These are phyloP conservation scores for Aspergillaceae sp. DNA, from an alignment of 2,329 filamentous ascomycete genomes.

Conservation along the genomic window DNA sequence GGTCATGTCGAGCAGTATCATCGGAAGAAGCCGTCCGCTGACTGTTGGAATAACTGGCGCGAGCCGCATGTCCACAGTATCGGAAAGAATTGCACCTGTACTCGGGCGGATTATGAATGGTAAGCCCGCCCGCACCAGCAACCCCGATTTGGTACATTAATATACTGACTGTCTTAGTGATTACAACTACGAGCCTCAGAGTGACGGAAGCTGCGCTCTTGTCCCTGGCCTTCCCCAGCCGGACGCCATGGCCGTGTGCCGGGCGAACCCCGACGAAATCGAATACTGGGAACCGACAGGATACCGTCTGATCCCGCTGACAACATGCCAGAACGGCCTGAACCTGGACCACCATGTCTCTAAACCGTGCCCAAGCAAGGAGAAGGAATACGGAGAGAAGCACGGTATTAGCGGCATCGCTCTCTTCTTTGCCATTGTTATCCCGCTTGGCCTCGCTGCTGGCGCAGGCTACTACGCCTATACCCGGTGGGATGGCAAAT, in stretches of 20 bases:
- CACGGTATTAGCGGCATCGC: constrained; percentile 61
- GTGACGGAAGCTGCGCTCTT: constrained; percentile 66
- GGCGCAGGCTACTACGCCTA: constrained; percentile 77
- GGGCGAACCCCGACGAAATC: constrained; percentile 55
- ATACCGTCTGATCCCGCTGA: constrained; percentile 81
- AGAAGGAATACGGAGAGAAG: constrained; percentile 71
- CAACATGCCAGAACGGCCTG: constrained; percentile 69
- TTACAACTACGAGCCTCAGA: constrained; percentile 81
- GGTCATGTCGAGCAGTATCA: constrained; percentile 84
- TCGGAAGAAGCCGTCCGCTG: constrained; percentile 69
- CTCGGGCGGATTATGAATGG: constrained; percentile 85
- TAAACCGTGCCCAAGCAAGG: constrained; percentile 65
- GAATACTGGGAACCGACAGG: constrained; percentile 81
- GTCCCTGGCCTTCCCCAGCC: constrained; percentile 63
- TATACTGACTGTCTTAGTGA: constrained; percentile 48
- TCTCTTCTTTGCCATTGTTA: constrained; percentile 75
- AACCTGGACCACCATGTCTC: constrained; percentile 62
- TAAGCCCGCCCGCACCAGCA: constrained; percentile 36
- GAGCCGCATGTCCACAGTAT: constrained; percentile 64
- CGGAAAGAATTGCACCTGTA: constrained; percentile 69
- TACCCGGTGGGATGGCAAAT: constrained; percentile 77
- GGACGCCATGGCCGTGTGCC: constrained; percentile 52
- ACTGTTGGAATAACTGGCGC: constrained; percentile 74
- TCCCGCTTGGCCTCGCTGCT: constrained; percentile 63
- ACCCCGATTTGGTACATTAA: not conserved